Evolutionary conservation across 257 asterid genomes (phyloP), one percentile per base, ranked within the genome.

Genomic region (Nicotiana noctiflora): DNA sequence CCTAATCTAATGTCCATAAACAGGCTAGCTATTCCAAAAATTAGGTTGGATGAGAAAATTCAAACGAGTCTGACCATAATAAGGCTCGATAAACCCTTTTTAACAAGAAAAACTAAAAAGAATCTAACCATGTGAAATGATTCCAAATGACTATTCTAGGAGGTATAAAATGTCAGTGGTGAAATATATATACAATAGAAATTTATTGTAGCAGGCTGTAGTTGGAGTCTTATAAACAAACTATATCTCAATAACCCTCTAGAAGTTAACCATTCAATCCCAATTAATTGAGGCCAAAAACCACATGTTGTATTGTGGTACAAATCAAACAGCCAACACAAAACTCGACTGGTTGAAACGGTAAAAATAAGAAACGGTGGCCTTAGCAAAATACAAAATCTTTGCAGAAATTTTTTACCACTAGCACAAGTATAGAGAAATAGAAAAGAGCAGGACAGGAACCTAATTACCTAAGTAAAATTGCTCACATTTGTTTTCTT

Each of bases 131-230:
- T 14, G 32, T 40, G 21, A 68, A 68, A 40, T 40, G 56, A 18
- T 68, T 68, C 76, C 76, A 40, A 68, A 40, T 68, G 76, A 68
- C 15, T 68, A 68, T 40, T 68, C 56, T 40, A 37, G 76, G 32
- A 68, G 56, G 56, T 68, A 68, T 40, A 37, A 68, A 31, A 68
- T 40, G 21, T 12, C 19, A 19, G 44, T 68, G 19, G 76, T 40
- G 12, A 68, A 11, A 19, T 68, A n/a, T 34, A 67, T 40, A 52
- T n/a, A 18, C 31, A 67, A 25, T 67, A 37, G 18, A 37, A 34
- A 67, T 37, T 67, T 37, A 67, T 66, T n/a, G 55, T 15, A n/a
- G 76, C 55, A 37, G 55, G 55, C n/a, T 37, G 56, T 37, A 11
- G 27, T 40, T 68, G 56, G 56, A 29, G 76, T n/a, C 32, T 19